A percentile compares a stretch with the other conserved stretches of the same genome.
These are phyloP conservation scores for Panaeolus papilionaceus DNA, from an alignment of 768 basidiomycete genomes.

Conservation along the genomic window DNA sequence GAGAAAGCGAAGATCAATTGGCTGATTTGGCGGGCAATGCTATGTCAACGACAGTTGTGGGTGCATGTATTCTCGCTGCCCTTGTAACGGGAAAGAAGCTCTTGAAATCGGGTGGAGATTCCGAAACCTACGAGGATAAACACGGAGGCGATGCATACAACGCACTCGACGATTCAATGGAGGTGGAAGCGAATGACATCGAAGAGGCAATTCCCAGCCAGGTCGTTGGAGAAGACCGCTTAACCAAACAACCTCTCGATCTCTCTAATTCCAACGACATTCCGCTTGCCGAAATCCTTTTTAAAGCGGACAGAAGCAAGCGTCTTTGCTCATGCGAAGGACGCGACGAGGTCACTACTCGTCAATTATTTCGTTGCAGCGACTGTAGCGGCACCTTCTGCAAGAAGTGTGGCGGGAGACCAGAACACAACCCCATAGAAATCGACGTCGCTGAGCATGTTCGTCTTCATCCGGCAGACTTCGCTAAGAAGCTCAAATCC, in stretches of 20 bases:
- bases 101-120: constrained; percentile 70
- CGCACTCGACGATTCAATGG: constrained; percentile 48
- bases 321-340: constrained; percentile 94
- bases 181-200: constrained; percentile 45
- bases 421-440: constrained; percentile 77
- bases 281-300: constrained; percentile 62
- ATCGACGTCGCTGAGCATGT: constrained; percentile 58
- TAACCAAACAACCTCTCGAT: constrained; percentile 70
- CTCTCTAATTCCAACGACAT: constrained; percentile 58
- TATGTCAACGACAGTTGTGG: constrained; percentile 97
- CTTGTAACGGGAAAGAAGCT: constrained; percentile 71
- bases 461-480: constrained; percentile 75
- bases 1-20: constrained; percentile 92
- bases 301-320: constrained; percentile 68
- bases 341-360: constrained; percentile 74
- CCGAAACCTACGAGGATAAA: constrained; percentile 72
- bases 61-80: constrained; percentile 85
- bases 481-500: constrained; percentile 79
- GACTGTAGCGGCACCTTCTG: constrained; percentile 86
- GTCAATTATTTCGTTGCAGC: constrained; percentile 67
- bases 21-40: constrained; percentile 96
- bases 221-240: constrained; percentile 76
- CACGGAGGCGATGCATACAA: constrained; percentile 43
- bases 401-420: constrained; percentile 86
- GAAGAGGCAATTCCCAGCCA: constrained; percentile 43